Base-by-base conservation (phyloP, 108 stramenopile genomes). In the Discostella pseudostelligera region DNA sequence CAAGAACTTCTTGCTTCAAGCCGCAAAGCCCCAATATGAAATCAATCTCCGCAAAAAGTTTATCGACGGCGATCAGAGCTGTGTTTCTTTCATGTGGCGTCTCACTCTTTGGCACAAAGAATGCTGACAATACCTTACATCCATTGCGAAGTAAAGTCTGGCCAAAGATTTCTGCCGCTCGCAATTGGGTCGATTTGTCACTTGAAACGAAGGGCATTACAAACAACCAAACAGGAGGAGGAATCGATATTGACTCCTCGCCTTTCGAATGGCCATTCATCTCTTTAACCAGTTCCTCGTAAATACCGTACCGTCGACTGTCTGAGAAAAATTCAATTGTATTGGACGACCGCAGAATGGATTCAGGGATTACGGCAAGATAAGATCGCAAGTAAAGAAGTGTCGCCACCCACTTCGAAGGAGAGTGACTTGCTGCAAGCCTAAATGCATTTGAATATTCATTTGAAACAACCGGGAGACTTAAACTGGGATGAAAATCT, bases 11-110 rank as follows among this genome's bases (percentile, higher is more conserved):
- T 45, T 46, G 39, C 22, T 43, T 25, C 17, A 77, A 26, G 13
- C 58, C 50, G 22, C 56, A 77, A 16, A 69, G 63, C 36, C 54
- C 32, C 17, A 66, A 46, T 3, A 69, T 62, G 25, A 36, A 59
- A 19, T 77, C 68, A 3, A 77, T 65, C 46, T 69, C 76, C n/a
- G 42, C 19, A 62, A 77, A 77, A 29, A 69, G 54, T 62, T 25
- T 65, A 2, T 65, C 49, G 0, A 49, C 57, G 11, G 58, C 62
- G 32, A 3, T 17, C 11, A 25, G 20, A 2, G 55, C 44, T 56
- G 55, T 56, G 24, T 51, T 26, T 25, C 8, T 56, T 26, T 39
- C 60, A 22, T 56, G 48, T 43, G 39, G 39, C 24, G 44, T 36
- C 13, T 56, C 45, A 4, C 54, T 47, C n/a, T 51, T 54, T 45